These are phyloP conservation scores for Colletotrichum chlorophyti DNA, from an alignment of 2,329 filamentous ascomycete species.

Conservation along the genomic window DNA sequence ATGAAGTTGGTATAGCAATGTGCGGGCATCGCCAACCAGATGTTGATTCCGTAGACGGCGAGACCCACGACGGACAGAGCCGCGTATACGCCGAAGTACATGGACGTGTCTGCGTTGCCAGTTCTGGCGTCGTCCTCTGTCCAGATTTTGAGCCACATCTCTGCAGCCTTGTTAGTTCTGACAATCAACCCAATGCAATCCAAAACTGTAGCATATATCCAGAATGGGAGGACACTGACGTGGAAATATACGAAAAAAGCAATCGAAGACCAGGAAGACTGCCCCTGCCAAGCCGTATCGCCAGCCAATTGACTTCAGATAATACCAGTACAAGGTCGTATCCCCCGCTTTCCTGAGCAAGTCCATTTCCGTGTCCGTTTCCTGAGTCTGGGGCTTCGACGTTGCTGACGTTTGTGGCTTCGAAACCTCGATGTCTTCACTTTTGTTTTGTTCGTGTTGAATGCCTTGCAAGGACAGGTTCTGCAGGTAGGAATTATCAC, in stretches of 20 bases:
- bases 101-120: conserved; percentile 22
- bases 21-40: background rate
- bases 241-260: conserved; percentile 4
- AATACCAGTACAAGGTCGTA: conserved; percentile 14
- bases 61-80: conserved; percentile 9
- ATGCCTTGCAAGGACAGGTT: background rate
- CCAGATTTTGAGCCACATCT: conserved; percentile 28
- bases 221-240: background rate
- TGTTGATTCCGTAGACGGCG: background rate
- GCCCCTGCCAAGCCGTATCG: conserved; percentile 6
- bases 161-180: background rate
- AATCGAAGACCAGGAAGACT: conserved; percentile 1
- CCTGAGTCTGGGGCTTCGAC: background rate
- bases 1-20: fast-evolving
- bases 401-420: background rate
- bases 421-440: background rate
- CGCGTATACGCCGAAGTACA: conserved; percentile 35
- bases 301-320: conserved; percentile 18
- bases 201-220: no score
- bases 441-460: background rate
- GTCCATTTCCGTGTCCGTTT: background rate
- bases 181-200: no score
- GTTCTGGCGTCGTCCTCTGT: conserved; percentile 29
- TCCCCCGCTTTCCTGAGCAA: conserved; percentile 15
- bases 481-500: background rate